Percentiles rank a stretch among this genome's conserved stretches.
Evolutionary conservation across 139 green algal genomes (phyloP).

Genomic region (Axilococcus clingmanii): DNA sequence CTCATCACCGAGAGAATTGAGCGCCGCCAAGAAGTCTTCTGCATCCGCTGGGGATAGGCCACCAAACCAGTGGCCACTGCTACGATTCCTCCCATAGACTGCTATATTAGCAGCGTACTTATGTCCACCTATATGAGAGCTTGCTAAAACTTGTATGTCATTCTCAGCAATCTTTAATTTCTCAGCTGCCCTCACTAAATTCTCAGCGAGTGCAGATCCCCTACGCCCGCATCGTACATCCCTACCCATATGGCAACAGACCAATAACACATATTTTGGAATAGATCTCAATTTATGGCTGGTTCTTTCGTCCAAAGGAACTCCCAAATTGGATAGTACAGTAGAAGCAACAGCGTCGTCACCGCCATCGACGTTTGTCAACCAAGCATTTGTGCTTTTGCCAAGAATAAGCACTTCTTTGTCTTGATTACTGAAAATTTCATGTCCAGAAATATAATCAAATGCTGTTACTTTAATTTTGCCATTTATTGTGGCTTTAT

Average conservation of each 20-base stretch:
- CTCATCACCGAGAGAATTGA: constrained; percentile 2
- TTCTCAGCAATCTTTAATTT: too few relatives aligned
- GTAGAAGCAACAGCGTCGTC: too few relatives aligned
- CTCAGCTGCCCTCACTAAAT: background rate
- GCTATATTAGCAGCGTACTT: constrained; percentile 46
- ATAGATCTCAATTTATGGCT: background rate
- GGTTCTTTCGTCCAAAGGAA: background rate
- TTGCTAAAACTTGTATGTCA: background rate
- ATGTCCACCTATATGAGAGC: background rate
- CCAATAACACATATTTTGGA: constrained; percentile 14
- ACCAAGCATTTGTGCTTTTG: too few relatives aligned
- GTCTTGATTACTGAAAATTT: too few relatives aligned
- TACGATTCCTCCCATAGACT: constrained; percentile 21
- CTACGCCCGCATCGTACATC: constrained; percentile 33
- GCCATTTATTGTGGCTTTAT: background rate
- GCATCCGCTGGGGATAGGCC: constrained; percentile 21
- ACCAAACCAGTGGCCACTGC: constrained; percentile 44
- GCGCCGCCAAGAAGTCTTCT: constrained; percentile 15
- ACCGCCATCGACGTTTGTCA: too few relatives aligned
- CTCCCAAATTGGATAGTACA: too few relatives aligned
- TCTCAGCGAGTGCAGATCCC: constrained; percentile 17
- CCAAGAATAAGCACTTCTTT: too few relatives aligned
- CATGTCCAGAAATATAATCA: constrained; percentile 10
- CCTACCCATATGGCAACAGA: constrained; percentile 32
- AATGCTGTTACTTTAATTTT: constrained; percentile 30